Base-by-base conservation (phyloP, 176 grass and related monocot genomes). In the Oropetium thomaeum region DNA sequence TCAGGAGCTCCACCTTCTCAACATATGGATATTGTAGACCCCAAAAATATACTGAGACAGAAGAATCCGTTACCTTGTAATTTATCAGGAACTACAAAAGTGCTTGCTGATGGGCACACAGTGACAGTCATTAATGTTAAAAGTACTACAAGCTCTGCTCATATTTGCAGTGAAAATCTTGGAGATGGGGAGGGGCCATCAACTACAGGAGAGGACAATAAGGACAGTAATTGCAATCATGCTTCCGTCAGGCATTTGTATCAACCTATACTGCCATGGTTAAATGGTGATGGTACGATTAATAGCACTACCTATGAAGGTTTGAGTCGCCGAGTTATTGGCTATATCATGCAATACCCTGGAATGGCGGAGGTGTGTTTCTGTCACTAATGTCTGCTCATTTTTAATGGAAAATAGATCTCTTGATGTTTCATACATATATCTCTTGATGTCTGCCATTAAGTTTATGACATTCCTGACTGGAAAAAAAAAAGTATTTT, bases 211-310 rank as follows among this genome's bases (percentile, higher is more conserved):
- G 64, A 82, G 73, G 59, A 79, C 19, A 62, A 39, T 51, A 73
- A 19, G 30, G 79, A 76, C 43, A 59, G 30, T 44, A 82, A 80
- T 69, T 80, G 38, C 19, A 59, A 37, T 77, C 49, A 77, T 78
- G 66, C 38, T 77, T 74, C 67, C 62, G 71, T 49, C 48, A 67
- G 29, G 45, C 82, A 71, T 69, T 37, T 82, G 27, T 92, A 85
- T 69, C 73, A 84, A 23, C 91, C 88, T 68, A 98, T 98, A 77
- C 83, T 93, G 25, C 91, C 95, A 83, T 98, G 95, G 91, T 85
- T 98, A 79, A 98, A 98, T 86, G 95, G 81, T 77, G 95, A 98
- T 83, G 95, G 95, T 61, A 93, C 84, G 33, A 85, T 67, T 54
- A 98, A 98, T 70, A 89, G 51, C 68, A 86, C 80, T 10, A 49